Percentiles rank a stretch among this genome's conserved stretches.
Evolutionary conservation across 352 stramenopile genomes (phyloP).

Genomic region (Phytophthora sp.): DNA sequence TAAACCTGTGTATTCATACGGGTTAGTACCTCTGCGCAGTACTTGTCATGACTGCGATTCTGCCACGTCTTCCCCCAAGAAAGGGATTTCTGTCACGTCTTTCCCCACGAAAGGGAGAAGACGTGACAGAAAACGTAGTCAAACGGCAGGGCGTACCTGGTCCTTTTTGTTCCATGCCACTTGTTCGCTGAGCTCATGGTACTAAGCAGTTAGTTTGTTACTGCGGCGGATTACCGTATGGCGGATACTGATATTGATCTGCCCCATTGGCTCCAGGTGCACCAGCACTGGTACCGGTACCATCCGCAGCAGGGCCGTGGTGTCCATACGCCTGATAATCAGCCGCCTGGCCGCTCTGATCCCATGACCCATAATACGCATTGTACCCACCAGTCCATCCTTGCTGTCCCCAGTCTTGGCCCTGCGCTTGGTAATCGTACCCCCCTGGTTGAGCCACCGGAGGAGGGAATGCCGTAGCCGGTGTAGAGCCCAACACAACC

Average conservation of each 20-base stretch:
- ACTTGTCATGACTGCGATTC: conserved; percentile 17
- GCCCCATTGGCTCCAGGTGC: conserved; percentile 30
- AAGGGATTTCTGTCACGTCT: conserved; percentile 29
- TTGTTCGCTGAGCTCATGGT: conserved; percentile 17
- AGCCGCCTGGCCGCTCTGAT: conserved; percentile 36
- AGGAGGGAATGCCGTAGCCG: conserved; percentile 59
- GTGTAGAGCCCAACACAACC: conserved; percentile 44
- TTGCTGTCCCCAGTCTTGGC: conserved; percentile 44
- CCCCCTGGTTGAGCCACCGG: conserved; percentile 39
- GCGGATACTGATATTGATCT: conserved; percentile 57
- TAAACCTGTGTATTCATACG: conserved; percentile 46
- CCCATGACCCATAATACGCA: conserved; percentile 60
- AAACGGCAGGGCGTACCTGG: conserved; percentile 35
- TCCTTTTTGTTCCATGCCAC: conserved; percentile 8
- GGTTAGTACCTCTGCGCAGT: conserved; percentile 35
- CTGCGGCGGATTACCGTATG: conserved; percentile 44
- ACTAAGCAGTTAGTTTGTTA: conserved; percentile 37
- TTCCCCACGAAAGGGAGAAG: too few species aligned
- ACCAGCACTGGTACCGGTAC: conserved; percentile 15
- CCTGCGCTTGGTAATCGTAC: conserved; percentile 48
- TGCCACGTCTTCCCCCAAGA: conserved; percentile 29
- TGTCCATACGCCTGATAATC: conserved; percentile 51
- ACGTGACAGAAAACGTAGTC: too few species aligned
- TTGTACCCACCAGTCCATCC: conserved; percentile 53
- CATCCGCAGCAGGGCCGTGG: conserved; percentile 29